Evolutionary conservation across 371 early-diverging fungal species (phyloP), one percentile per base, ranked within the genome.

Genomic region (Syncephalastrum racemosum): DNA sequence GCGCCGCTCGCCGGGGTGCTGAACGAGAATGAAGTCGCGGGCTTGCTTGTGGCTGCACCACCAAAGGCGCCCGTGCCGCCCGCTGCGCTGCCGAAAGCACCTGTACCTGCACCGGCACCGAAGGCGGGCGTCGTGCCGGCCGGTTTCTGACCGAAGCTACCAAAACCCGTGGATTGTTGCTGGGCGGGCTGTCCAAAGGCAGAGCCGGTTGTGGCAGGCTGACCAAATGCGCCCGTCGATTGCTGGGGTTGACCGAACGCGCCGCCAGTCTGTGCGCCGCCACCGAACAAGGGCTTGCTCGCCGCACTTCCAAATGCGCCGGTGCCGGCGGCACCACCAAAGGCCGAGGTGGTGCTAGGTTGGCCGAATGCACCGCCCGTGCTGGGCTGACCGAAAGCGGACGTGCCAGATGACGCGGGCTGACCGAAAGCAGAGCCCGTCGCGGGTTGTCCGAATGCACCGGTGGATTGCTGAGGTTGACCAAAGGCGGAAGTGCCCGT

Each of bases 1-100:
- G 51, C 23, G 49, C 62, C 70, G 14, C 48, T 27, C 16, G 45
- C 56, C 7, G 58, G 31, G 14, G 66, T 45, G 15, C 19, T 51
- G 56, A 82, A 83, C n/a, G 66, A 63, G 46, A 78, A 70, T 0
- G 60, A 70, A 0, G 77, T 48, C 2, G 82, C 70, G 14, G 85
- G 80, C 24, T 79, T 80, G 40, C 65, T 73, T 2, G 81, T 68
- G 4, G 81, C 67, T 4, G 73, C 61, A 2, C 79, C 57, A 8
- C 83, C 53, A 66, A 71, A 72, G 18, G 82, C 73, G 27, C 74
- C 62, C 10, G 77, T 64, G 42, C 77, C 78, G 27, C 61, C 58
- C 20, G 67, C 50, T 19, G 58, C 20, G 22, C 52, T 55, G 48
- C 60, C 62, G 46, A 63, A 63, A 42, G 61, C 66, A 4, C 67